These are phyloP conservation scores for Musa troglodytarum DNA, from an alignment of 176 grass and related monocot genomes.

Conservation along the genomic window DNA sequence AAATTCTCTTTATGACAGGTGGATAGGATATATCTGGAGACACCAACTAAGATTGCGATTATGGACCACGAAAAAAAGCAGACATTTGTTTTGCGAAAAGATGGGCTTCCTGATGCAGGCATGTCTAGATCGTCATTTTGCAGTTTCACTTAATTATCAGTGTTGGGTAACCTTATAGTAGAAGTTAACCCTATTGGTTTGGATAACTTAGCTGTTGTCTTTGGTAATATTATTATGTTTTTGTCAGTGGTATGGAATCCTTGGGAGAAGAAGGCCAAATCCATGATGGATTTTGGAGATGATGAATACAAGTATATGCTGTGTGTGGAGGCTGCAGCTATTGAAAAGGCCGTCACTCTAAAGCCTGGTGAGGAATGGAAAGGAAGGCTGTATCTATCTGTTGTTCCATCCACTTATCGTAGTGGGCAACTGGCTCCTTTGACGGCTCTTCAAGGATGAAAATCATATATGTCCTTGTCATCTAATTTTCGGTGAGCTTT, in stretches of 20 bases:
- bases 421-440: constrained; percentile 64
- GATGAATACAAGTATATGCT: constrained; percentile 97
- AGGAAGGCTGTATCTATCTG: constrained; percentile 80
- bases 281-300: constrained; percentile 82
- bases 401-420: constrained; percentile 71
- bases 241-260: constrained; percentile 93
- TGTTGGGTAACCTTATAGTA: constrained; percentile 2
- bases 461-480: background rate
- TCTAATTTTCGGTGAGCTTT: no score
- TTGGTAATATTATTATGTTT: background rate
- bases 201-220: background rate
- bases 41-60: constrained; percentile 87
- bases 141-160: constrained; percentile 24
- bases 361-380: constrained; percentile 95
- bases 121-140: background rate
- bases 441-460: constrained; percentile 18
- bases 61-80: constrained; percentile 95
- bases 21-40: constrained; percentile 85
- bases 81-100: constrained; percentile 92
- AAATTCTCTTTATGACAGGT: constrained; percentile 38
- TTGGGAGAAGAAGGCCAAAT: constrained; percentile 88
- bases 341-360: constrained; percentile 65
- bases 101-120: constrained; percentile 91
- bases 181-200: background rate
- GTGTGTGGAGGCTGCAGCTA: constrained; percentile 81